Percentiles rank a stretch among this genome's conserved stretches.
Evolutionary conservation across 768 basidiomycete genomes (phyloP).

Genomic region (Phaffia australis): DNA sequence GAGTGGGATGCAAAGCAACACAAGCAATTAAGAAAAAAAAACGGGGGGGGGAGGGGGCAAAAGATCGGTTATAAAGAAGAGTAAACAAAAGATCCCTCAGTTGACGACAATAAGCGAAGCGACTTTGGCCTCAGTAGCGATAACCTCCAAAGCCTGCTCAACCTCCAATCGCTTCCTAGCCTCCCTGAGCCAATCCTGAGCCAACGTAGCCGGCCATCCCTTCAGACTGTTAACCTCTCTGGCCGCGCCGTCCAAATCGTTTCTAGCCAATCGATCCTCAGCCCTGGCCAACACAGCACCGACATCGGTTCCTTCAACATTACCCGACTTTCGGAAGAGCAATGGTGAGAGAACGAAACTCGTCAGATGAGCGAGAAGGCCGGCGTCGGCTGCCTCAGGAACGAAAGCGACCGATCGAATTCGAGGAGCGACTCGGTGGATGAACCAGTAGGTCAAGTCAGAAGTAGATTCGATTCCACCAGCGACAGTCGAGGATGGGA

Average conservation of each 20-base stretch:
- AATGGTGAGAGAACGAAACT: conserved; percentile 66
- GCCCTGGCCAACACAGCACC: conserved; percentile 77
- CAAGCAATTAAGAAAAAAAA: too few species aligned
- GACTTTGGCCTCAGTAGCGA: too few species aligned
- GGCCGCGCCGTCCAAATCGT: conserved; percentile 76
- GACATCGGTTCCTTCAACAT: conserved; percentile 69
- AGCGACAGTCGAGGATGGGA: conserved; percentile 35
- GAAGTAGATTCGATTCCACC: conserved; percentile 68
- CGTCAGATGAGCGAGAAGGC: conserved; percentile 73
- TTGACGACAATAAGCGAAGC: too few species aligned
- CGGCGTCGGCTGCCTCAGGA: conserved; percentile 70
- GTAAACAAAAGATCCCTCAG: too few species aligned
- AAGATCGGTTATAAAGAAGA: too few species aligned
- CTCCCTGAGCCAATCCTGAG: conserved; percentile 83
- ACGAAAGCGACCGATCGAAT: conserved; percentile 83
- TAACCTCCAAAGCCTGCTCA: conserved; percentile 76
- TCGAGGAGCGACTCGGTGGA: conserved; percentile 65
- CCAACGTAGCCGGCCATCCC: conserved; percentile 48
- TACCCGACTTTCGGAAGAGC: conserved; percentile 63
- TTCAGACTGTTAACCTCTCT: conserved; percentile 83
- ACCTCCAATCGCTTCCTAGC: conserved; percentile 80
- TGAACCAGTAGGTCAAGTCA: conserved; percentile 85
- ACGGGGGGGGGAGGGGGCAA: too few species aligned
- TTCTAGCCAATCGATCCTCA: conserved; percentile 78
- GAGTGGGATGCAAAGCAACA: too few species aligned